Percentiles rank a stretch among this genome's conserved stretches.
Conservation (phyloP, 164 flowering plant genomes). For the Sedum album region DNA sequence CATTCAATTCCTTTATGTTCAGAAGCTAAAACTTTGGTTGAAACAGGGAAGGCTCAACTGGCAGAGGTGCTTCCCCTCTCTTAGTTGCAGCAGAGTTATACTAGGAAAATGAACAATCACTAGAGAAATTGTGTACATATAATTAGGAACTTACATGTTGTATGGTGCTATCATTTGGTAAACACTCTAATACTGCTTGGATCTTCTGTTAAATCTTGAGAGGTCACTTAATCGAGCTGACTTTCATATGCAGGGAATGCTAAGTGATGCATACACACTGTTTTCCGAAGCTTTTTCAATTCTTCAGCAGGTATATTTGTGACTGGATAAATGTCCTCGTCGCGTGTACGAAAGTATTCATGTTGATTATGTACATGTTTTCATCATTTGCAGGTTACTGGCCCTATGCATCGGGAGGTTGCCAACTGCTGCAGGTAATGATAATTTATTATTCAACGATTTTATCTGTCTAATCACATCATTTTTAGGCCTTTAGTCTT, state of each 20-base stretch:
- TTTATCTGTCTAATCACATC: neutral
- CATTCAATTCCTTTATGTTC: slow-evolving; percentile 87
- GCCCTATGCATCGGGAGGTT: slow-evolving; percentile 99
- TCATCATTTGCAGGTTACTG: slow-evolving; percentile 61
- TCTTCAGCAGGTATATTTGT: slow-evolving; percentile 72
- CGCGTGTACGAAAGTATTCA: neutral
- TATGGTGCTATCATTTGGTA: neutral
- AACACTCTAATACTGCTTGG: neutral
- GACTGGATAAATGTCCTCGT: neutral
- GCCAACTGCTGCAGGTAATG: slow-evolving; percentile 88
- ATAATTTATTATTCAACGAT: neutral
- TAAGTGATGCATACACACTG: slow-evolving; percentile 75
- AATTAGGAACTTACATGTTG: neutral
- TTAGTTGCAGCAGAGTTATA: neutral
- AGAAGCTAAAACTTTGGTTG: slow-evolving; percentile 92
- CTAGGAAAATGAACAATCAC: neutral
- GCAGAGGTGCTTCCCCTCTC: slow-evolving; percentile 61
- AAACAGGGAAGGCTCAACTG: slow-evolving; percentile 77
- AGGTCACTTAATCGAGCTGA: neutral
- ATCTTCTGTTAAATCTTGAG: too few relatives aligned
- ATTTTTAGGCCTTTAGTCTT: neutral
- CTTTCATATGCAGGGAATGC: slow-evolving; percentile 73
- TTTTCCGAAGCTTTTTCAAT: slow-evolving; percentile 94
- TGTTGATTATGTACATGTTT: neutral
- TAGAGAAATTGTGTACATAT: neutral